Evolutionary conservation across 805 yeast genomes (phyloP).

Genomic region (Candida krabiensis): DNA sequence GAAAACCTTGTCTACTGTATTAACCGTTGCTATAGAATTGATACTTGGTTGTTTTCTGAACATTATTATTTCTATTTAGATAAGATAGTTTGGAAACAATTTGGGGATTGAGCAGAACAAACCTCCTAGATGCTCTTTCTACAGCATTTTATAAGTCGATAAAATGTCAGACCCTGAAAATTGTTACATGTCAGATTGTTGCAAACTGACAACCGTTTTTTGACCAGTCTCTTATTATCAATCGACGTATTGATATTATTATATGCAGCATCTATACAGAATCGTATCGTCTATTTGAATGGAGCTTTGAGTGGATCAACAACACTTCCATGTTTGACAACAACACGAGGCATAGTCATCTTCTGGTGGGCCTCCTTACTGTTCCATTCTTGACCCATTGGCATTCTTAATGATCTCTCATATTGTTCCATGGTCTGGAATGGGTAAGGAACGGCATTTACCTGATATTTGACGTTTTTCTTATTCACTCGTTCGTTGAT

Average conservation of each 20-base stretch:
- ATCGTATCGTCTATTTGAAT: too few species aligned
- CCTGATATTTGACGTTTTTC: slow-evolving; percentile 80
- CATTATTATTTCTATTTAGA: not conserved
- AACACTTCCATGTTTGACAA: slow-evolving; percentile 83
- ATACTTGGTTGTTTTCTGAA: slow-evolving; percentile 7
- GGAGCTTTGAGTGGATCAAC: slow-evolving; percentile 91
- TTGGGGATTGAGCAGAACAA: too few species aligned
- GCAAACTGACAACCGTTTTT: too few species aligned
- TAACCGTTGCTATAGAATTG: slow-evolving; percentile 11
- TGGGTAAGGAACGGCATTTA: slow-evolving; percentile 92
- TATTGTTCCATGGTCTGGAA: slow-evolving; percentile 92
- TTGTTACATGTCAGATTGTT: too few species aligned
- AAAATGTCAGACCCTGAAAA: too few species aligned
- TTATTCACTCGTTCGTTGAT: slow-evolving; percentile 86
- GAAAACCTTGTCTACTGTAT: slow-evolving; percentile 11
- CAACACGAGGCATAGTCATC: slow-evolving; percentile 83
- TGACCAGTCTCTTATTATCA: too few species aligned
- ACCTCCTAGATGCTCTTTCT: too few species aligned
- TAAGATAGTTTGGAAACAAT: slow-evolving; percentile 1
- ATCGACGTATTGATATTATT: too few species aligned
- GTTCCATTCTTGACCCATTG: slow-evolving; percentile 97
- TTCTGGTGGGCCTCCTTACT: slow-evolving; percentile 83
- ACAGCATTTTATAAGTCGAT: too few species aligned
- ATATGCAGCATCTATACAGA: too few species aligned
- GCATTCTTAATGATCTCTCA: slow-evolving; percentile 90